Conservation (phyloP, 257 asterid genomes). For the Coffea canephora region DNA sequence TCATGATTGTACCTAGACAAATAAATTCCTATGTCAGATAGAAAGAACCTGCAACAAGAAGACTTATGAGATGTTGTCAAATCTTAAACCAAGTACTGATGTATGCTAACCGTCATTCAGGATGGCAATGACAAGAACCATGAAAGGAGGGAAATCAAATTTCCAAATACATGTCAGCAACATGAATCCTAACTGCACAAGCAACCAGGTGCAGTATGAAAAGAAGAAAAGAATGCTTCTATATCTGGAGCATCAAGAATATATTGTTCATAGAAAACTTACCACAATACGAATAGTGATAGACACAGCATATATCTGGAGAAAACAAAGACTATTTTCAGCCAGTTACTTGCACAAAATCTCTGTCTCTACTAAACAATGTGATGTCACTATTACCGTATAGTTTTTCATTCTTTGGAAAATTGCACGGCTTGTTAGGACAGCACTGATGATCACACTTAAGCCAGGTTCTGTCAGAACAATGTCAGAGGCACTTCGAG, state of each 20-base stretch:
- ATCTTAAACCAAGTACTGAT: neutral
- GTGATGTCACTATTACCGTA: constrained; percentile 16
- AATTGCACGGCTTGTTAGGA: constrained; percentile 40
- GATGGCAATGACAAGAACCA: constrained; percentile 43
- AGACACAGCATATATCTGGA: constrained; percentile 40
- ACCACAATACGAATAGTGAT: constrained; percentile 44
- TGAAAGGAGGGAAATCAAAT: constrained; percentile 42
- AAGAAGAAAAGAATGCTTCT: neutral
- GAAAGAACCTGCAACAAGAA: neutral
- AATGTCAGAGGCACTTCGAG: constrained; percentile 44
- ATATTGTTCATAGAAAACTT: constrained; percentile 3
- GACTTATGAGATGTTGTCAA: neutral
- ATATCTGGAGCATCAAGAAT: neutral
- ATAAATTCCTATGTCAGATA: neutral
- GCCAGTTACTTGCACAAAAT: neutral
- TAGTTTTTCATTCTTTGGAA: constrained; percentile 46
- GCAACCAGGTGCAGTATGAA: constrained; percentile 6
- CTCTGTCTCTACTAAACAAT: neutral
- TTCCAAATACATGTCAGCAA: constrained; percentile 33
- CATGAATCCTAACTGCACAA: constrained; percentile 39
- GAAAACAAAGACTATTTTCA: constrained; percentile 7
- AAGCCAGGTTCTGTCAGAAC: constrained; percentile 44
- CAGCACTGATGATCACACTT: constrained; percentile 43
- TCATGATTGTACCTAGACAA: constrained; percentile 38
- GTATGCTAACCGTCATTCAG: constrained; percentile 31